phyloP scores from a whole-genome alignment of 1,284 basidiomycete genomes.

The Trichosporon coremiiforme region DNA sequence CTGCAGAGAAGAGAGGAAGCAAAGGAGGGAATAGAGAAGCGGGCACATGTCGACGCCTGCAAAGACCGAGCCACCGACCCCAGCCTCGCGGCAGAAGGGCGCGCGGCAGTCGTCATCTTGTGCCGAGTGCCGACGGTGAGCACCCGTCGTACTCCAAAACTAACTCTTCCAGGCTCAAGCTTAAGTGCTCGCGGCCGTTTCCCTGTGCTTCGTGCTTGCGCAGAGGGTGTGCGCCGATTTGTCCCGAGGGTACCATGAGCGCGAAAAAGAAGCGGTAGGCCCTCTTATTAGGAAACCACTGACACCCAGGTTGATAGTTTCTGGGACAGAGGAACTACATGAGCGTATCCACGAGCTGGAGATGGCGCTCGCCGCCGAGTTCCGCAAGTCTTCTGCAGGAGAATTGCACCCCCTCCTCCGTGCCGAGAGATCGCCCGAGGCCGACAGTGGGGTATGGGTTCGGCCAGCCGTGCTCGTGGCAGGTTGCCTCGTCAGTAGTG shows the following conservation, averaged over 20 bases:
- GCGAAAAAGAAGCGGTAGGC: slow-evolving; percentile 42
- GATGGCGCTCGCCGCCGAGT: slow-evolving; percentile 25
- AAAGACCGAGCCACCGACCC: not conserved
- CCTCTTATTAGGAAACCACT: not conserved
- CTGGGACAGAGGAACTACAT: slow-evolving; percentile 53
- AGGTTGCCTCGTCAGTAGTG: not conserved
- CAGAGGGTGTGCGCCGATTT: slow-evolving; percentile 37
- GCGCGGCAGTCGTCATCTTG: not conserved
- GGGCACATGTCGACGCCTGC: not conserved
- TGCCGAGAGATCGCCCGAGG: not conserved
- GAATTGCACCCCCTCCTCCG: not conserved
- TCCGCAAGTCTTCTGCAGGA: not conserved
- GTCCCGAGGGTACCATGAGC: slow-evolving; percentile 28
- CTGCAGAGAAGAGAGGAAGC: not conserved
- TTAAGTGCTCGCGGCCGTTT: slow-evolving; percentile 31
- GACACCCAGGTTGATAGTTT: slow-evolving; percentile 19
- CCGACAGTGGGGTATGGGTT: not conserved
- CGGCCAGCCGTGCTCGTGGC: not conserved
- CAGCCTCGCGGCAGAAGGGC: not conserved
- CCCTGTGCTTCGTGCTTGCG: slow-evolving; percentile 35
- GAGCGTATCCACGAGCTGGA: slow-evolving; percentile 3
- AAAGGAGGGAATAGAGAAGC: not conserved
- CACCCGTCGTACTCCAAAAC: not conserved
- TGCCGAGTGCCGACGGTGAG: slow-evolving; percentile 7
- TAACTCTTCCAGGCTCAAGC: slow-evolving; percentile 27